Conservation (phyloP, 805 yeast species). For the Kazachstania africana region DNA sequence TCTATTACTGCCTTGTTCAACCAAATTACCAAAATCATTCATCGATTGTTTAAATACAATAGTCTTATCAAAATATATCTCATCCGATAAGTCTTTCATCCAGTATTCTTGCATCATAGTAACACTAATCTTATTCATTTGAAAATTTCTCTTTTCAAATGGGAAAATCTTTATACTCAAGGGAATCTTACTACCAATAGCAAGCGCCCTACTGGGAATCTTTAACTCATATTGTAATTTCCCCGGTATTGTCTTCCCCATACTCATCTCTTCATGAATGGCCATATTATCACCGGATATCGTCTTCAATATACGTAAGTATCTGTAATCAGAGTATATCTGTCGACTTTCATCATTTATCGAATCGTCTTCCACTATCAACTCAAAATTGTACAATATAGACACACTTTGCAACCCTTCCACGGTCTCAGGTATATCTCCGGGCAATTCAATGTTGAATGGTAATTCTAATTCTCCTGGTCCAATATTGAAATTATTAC, state of each 20-base stretch:
- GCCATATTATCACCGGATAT: slow-evolving; percentile 63
- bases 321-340: slow-evolving; percentile 37
- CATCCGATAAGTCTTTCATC: slow-evolving; percentile 37
- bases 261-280: slow-evolving; percentile 64
- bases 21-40: slow-evolving; percentile 34
- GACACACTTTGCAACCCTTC: slow-evolving; percentile 81
- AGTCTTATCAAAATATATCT: slow-evolving; percentile 50
- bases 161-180: slow-evolving; percentile 66
- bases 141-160: slow-evolving; percentile 55
- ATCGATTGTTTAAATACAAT: slow-evolving; percentile 40
- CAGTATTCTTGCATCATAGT: slow-evolving; percentile 56
- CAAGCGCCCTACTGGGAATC: slow-evolving; percentile 76
- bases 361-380: slow-evolving; percentile 38
- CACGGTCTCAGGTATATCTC: slow-evolving; percentile 72
- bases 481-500: slow-evolving; percentile 31
- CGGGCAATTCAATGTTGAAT: slow-evolving; percentile 71
- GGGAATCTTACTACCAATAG: slow-evolving; percentile 69
- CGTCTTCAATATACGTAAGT: slow-evolving; percentile 71
- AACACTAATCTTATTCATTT: slow-evolving; percentile 54
- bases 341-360: neutral
- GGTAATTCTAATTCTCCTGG: slow-evolving; percentile 84
- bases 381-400: slow-evolving; percentile 58
- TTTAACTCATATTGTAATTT: slow-evolving; percentile 80
- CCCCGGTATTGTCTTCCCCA: slow-evolving; percentile 83
- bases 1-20: slow-evolving; percentile 21